phyloP scores from a whole-genome alignment of 208 protist genomes.

The Giardia muris region DNA sequence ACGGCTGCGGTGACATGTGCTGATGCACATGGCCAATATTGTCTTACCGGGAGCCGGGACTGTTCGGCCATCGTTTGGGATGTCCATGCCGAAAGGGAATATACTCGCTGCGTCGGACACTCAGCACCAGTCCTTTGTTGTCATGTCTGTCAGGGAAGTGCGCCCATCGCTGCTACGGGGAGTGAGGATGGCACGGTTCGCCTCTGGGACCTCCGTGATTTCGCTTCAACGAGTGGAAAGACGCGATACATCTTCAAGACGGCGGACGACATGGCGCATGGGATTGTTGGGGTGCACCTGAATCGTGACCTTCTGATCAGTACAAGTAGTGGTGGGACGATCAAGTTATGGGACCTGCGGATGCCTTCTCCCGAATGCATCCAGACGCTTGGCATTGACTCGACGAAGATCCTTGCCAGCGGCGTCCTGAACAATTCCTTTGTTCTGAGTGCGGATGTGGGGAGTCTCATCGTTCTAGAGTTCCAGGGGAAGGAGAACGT shows the following conservation, averaged over 20 bases:
- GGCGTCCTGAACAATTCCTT: slow-evolving; percentile 27
- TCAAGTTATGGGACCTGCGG: background rate
- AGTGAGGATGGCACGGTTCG: background rate
- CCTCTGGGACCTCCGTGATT: background rate
- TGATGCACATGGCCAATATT: background rate
- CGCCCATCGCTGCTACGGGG: background rate
- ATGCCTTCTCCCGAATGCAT: background rate
- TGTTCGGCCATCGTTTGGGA: background rate
- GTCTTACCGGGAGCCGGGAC: background rate
- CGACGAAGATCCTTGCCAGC: background rate
- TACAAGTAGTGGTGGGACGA: background rate
- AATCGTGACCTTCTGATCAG: background rate
- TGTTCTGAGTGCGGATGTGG: background rate
- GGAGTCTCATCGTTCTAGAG: background rate
- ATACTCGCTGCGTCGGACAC: background rate
- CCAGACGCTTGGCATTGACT: background rate
- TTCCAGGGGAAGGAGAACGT: slow-evolving; percentile 15
- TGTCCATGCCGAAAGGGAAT: background rate
- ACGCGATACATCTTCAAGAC: background rate
- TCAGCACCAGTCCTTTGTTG: background rate
- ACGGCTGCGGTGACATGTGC: background rate
- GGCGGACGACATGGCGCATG: background rate
- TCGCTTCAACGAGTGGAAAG: background rate
- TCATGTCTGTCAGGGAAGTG: background rate
- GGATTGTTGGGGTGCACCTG: background rate